A percentile compares a stretch with the other conserved stretches of the same genome.
Conservation (phyloP, 768 basidiomycete species). For the Daedaleopsis sinensis region DNA sequence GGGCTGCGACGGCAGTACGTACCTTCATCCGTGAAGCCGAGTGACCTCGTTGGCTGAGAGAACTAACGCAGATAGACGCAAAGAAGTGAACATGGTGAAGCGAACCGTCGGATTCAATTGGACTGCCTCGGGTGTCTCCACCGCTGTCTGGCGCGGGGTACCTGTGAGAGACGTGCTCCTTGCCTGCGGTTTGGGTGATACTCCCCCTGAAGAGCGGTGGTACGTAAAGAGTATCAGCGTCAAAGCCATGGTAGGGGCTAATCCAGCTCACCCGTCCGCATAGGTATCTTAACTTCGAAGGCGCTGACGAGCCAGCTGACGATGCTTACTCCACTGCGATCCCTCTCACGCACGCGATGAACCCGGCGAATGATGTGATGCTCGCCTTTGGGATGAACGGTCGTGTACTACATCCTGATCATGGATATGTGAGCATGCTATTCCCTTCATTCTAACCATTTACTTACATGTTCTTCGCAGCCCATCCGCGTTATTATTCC, state of each 20-base stretch:
- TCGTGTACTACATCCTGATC: slow-evolving; percentile 27
- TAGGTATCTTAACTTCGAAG: slow-evolving; percentile 23
- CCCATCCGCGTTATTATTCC: slow-evolving; percentile 26
- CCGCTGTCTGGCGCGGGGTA: slow-evolving; percentile 23
- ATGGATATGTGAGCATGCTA: slow-evolving; percentile 21
- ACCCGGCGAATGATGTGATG: slow-evolving; percentile 26
- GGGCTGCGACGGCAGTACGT: slow-evolving; percentile 30
- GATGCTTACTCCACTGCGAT: slow-evolving; percentile 26
- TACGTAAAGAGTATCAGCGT: background rate
- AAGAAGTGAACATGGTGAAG: slow-evolving; percentile 27
- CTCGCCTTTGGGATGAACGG: slow-evolving; percentile 26
- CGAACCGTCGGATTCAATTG: slow-evolving; percentile 20
- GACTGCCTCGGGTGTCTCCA: slow-evolving; percentile 23
- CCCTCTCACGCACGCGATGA: slow-evolving; percentile 24
- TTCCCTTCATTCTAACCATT: background rate
- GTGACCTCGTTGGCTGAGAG: background rate
- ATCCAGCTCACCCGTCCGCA: background rate
- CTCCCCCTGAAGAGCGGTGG: slow-evolving; percentile 21
- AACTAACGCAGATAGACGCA: slow-evolving; percentile 13
- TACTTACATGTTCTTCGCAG: background rate
- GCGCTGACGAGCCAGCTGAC: slow-evolving; percentile 23
- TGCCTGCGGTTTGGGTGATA: slow-evolving; percentile 18
- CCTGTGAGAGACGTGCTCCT: slow-evolving; percentile 22
- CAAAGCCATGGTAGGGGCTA: too few relatives aligned
- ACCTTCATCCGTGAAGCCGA: background rate